Conservation (phyloP, 345 rosid species). For the Angophora floribunda region DNA sequence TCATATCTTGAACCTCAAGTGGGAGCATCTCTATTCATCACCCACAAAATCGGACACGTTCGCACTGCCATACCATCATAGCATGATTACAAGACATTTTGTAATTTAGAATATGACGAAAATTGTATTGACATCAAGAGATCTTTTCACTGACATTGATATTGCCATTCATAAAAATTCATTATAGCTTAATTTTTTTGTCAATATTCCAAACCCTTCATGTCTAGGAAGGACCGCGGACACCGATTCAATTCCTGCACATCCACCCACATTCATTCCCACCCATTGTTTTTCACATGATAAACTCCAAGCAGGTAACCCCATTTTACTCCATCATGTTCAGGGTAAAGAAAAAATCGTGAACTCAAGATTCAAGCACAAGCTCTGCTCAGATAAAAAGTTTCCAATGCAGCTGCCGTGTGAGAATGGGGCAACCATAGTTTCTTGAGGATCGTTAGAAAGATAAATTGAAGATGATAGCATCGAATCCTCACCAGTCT, state of each 20-base stretch:
- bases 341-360: neutral
- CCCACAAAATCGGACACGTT: neutral
- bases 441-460: neutral
- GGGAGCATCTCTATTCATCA: neutral
- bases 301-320: neutral
- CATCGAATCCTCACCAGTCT: neutral
- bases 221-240: neutral
- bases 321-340: neutral
- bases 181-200: neutral
- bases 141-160: neutral
- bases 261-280: neutral
- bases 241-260: neutral
- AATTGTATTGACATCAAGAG: neutral
- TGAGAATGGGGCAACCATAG: neutral
- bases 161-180: neutral
- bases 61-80: neutral
- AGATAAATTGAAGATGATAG: neutral
- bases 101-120: neutral
- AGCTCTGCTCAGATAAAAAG: neutral
- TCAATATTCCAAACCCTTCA: neutral
- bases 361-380: neutral
- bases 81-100: neutral
- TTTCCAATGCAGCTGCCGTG: neutral
- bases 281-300: neutral
- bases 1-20: neutral